Evolutionary conservation across 2,329 filamentous ascomycete genomes (phyloP).

Genomic region (Ceratocystis lukuohia): DNA sequence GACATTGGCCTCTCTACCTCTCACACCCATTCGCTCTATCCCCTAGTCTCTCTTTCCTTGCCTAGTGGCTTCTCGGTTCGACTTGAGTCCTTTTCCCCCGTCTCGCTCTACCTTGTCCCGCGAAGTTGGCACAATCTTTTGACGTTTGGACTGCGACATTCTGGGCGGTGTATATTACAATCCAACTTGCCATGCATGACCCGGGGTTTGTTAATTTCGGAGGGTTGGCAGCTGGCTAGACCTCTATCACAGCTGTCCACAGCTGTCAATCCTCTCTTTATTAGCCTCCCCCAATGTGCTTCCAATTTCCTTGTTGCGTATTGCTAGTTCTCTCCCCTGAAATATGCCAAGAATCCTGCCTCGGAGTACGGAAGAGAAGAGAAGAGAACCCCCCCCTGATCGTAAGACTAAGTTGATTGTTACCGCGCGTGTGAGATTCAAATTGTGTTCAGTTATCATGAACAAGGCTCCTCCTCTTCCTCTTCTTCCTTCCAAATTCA

Average conservation of each 20-base stretch:
- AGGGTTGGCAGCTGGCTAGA: neutral
- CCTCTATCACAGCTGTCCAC: neutral
- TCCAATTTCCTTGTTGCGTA: neutral
- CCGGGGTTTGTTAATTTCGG: neutral
- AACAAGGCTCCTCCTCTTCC: neutral
- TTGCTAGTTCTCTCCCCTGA: neutral
- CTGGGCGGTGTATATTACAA: neutral
- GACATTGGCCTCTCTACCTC: too few relatives aligned
- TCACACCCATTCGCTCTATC: too few relatives aligned
- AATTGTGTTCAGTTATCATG: neutral
- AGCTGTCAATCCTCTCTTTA: neutral
- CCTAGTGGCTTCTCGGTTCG: too few relatives aligned
- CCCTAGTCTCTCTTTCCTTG: too few relatives aligned
- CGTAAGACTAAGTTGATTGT: neutral
- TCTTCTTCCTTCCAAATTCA: neutral
- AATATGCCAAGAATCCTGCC: conserved; percentile 4
- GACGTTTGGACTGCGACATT: neutral
- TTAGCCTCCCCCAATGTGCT: neutral
- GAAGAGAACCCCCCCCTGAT: neutral
- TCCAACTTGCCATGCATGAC: neutral
- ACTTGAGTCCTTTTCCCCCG: too few relatives aligned
- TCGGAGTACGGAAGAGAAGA: conserved; percentile 2
- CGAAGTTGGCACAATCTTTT: too few relatives aligned
- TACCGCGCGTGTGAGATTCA: neutral
- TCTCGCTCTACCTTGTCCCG: too few relatives aligned